phyloP scores from a whole-genome alignment of 805 yeast genomes.

The Sugiyamaella mastotermitis region DNA sequence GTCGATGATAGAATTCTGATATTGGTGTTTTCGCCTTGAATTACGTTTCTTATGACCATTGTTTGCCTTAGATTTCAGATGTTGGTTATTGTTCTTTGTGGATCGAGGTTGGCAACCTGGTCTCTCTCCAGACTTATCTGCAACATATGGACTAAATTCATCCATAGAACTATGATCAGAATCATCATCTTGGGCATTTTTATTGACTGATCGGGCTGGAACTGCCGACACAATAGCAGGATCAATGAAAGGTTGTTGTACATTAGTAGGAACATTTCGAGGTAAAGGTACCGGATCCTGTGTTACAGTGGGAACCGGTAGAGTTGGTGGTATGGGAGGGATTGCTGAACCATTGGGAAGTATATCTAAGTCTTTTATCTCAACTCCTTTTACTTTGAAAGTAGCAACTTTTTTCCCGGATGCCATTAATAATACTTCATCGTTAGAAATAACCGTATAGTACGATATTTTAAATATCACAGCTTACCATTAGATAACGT shows the following conservation, averaged over 20 bases:
- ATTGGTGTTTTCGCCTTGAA: neutral
- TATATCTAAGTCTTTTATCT: slow-evolving; percentile 20
- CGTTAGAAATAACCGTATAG: too few species aligned
- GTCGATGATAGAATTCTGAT: slow-evolving; percentile 1
- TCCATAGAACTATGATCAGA: slow-evolving; percentile 5
- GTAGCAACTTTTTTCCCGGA: too few species aligned
- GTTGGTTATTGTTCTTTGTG: neutral
- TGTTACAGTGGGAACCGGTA: slow-evolving; percentile 1
- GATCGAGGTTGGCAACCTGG: too few species aligned
- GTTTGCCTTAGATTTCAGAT: neutral
- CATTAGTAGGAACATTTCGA: neutral
- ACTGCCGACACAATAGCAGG: slow-evolving; percentile 12
- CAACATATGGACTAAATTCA: too few species aligned
- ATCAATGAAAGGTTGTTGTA: slow-evolving; percentile 6
- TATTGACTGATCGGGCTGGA: slow-evolving; percentile 3
- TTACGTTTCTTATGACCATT: slow-evolving; percentile 2
- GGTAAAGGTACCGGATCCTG: slow-evolving; percentile 1
- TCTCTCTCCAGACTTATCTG: too few species aligned
- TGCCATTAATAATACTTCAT: too few species aligned
- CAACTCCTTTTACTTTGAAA: too few species aligned
- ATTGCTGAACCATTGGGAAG: slow-evolving; percentile 8
- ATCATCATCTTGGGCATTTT: neutral
- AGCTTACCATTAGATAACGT: slow-evolving; percentile 10
- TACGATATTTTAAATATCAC: too few species aligned
- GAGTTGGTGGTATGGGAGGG: neutral